Evolutionary conservation across 2,329 filamentous ascomycete species (phyloP).

Genomic region (Colletotrichum magnum): DNA sequence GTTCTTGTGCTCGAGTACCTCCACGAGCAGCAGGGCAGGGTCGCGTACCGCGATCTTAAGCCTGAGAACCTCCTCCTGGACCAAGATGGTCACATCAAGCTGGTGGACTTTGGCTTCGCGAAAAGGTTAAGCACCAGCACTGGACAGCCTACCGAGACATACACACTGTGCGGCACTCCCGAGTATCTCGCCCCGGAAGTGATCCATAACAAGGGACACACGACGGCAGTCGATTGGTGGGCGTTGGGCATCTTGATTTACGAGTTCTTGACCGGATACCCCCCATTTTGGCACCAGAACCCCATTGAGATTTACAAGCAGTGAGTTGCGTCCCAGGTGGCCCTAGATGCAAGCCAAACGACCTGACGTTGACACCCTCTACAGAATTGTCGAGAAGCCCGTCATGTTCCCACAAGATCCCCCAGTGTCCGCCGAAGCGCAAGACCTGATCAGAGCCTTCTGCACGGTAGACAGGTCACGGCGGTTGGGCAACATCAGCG

Average conservation of each 20-base stretch:
- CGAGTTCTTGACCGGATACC: constrained; percentile 87
- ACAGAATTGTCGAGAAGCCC: constrained; percentile 83
- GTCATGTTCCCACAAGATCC: constrained; percentile 80
- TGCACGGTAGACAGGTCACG: constrained; percentile 85
- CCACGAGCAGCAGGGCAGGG: constrained; percentile 81
- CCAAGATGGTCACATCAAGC: constrained; percentile 82
- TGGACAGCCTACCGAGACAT: constrained; percentile 75
- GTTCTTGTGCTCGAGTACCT: constrained; percentile 85
- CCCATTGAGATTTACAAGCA: constrained; percentile 90
- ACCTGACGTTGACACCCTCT: constrained; percentile 10
- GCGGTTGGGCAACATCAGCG: constrained; percentile 83
- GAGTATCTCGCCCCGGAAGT: constrained; percentile 90
- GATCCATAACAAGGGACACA: constrained; percentile 85
- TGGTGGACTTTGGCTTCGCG: constrained; percentile 89
- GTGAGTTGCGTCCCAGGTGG: constrained; percentile 55
- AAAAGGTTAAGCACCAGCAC: constrained; percentile 77
- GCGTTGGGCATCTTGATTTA: constrained; percentile 87
- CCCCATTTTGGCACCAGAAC: constrained; percentile 89
- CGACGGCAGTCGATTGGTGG: constrained; percentile 88
- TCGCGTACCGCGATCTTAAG: constrained; percentile 87
- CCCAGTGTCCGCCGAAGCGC: constrained; percentile 75
- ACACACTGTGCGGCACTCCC: constrained; percentile 86
- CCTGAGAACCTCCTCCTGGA: constrained; percentile 87
- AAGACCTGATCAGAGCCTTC: constrained; percentile 81
- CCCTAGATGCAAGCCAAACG: background rate